Evolutionary conservation across 2,329 filamentous ascomycete genomes (phyloP).

Genomic region (Xylariaceae sp.): DNA sequence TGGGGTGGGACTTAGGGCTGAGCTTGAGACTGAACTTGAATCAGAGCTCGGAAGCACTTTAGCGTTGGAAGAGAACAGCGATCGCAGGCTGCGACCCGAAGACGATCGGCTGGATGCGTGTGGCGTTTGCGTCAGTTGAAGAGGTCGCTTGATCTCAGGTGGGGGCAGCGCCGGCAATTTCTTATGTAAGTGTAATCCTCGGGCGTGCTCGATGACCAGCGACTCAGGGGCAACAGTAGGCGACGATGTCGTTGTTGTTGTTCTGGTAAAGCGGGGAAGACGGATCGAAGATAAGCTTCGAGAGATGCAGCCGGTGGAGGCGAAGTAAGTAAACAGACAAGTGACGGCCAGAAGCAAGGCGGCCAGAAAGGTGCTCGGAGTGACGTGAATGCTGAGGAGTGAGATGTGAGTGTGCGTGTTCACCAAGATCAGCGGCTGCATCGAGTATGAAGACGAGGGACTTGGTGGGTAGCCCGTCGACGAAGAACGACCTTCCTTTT

Average conservation of each 20-base stretch:
- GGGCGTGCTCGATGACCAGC: conserved; percentile 12
- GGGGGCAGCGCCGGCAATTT: conserved; percentile 24
- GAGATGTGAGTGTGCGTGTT: conserved; percentile 60
- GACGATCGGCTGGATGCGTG: conserved; percentile 19
- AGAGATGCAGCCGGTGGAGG: conserved; percentile 35
- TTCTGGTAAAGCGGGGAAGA: conserved; percentile 8
- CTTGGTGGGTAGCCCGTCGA: conserved; percentile 9
- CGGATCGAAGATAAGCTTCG: conserved; percentile 33
- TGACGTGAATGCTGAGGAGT: conserved; percentile 54
- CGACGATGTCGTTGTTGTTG: not conserved
- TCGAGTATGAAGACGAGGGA: conserved; percentile 33
- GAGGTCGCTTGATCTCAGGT: conserved; percentile 22
- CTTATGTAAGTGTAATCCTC: conserved; percentile 14
- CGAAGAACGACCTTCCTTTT: not conserved
- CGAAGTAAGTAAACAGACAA: conserved; percentile 47
- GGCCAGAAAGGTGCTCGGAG: conserved; percentile 53
- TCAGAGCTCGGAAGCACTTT: conserved; percentile 21
- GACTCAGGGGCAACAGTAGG: conserved; percentile 5
- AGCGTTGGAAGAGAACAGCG: conserved; percentile 27
- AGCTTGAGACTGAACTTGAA: not conserved
- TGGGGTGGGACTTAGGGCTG: conserved; percentile 4
- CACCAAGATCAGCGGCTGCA: conserved; percentile 56
- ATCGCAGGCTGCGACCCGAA: conserved; percentile 28
- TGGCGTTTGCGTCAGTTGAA: conserved; percentile 25
- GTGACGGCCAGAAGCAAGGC: conserved; percentile 45